These are phyloP conservation scores for Alternaria novae-zelandiae DNA, from an alignment of 2,329 filamentous ascomycete species.

Conservation along the genomic window DNA sequence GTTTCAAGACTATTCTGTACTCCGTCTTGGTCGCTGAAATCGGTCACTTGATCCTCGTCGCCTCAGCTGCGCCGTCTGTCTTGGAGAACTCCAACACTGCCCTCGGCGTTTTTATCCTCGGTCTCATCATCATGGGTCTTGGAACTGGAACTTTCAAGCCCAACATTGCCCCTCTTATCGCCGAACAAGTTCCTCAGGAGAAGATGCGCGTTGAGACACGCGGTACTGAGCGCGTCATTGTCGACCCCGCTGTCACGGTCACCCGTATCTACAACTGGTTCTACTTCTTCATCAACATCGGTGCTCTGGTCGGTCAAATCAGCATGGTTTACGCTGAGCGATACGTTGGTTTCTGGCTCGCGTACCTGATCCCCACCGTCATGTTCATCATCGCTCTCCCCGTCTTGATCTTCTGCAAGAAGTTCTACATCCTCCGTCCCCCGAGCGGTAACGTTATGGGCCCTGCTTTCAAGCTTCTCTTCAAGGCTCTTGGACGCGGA, in stretches of 20 bases:
- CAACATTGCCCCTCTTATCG: constrained; percentile 64
- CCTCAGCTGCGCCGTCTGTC: constrained; percentile 61
- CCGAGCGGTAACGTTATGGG: constrained; percentile 72
- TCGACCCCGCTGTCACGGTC: constrained; percentile 70
- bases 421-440: constrained; percentile 65
- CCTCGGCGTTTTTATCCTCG: constrained; percentile 62
- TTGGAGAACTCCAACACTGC: constrained; percentile 57
- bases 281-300: constrained; percentile 50
- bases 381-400: constrained; percentile 67
- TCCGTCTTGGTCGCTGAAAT: constrained; percentile 66
- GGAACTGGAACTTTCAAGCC: constrained; percentile 75
- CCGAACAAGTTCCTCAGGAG: constrained; percentile 69
- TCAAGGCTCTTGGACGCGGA: constrained; percentile 58
- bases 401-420: constrained; percentile 65
- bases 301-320: constrained; percentile 45
- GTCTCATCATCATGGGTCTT: constrained; percentile 68
- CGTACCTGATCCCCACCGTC: constrained; percentile 70
- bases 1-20: constrained; percentile 65
- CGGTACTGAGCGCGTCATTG: constrained; percentile 65
- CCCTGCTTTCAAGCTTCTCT: constrained; percentile 67
- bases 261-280: constrained; percentile 69
- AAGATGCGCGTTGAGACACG: constrained; percentile 55
- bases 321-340: constrained; percentile 49
- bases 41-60: constrained; percentile 62
- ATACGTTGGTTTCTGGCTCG: constrained; percentile 73